Base-by-base conservation (phyloP, 164 flowering plant species). In the Houttuynia cordata region DNA sequence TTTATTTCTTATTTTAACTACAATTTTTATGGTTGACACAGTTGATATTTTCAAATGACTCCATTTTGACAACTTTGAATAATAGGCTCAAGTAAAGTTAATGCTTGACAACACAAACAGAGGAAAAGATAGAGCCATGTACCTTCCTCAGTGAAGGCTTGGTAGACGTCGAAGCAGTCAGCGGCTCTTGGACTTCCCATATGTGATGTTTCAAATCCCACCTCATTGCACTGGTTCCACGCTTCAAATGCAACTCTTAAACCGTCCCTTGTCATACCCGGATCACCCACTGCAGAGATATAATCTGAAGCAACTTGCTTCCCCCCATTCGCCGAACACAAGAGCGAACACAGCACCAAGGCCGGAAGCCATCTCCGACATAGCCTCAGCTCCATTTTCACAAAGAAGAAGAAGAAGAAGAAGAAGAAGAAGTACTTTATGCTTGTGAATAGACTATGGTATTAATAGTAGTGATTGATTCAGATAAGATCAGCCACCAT, bases 141-240 rank as follows among this genome's bases (percentile, higher is more conserved):
- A 57, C 60, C 22, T 34, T 39, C 60, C 23, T 57, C 47, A 39
- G 60, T 18, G 47, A 57, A 53, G 56, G 76, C 58, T 25, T 60
- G 56, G 67, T 68, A 67, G 18, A n/a, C 58, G 51, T 84, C 83
- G 60, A 79, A 80, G 74, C 89, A 84, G 71, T 84, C 86, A 10
- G 89, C 89, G 49, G 71, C 78, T 64, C 89, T 78, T 0, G 87
- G 91, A 60, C 90, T 80, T 14, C 85, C 87, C 78, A 75, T 77
- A 37, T 61, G 13, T n/a, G 81, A 79, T 66, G 61, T 70, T 73
- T 84, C 87, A 47, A 67, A 77, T 1, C 87, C 87, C 59, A 84
- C 90, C 67, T 84, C 85, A 57, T 82, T 84, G 73, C 87, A 84
- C 20, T 77, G 80, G 59, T 84, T 84, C 90, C 90, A 84, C 18